Conservation (phyloP, 257 asterid genomes). For the Solanum peruvianum region DNA sequence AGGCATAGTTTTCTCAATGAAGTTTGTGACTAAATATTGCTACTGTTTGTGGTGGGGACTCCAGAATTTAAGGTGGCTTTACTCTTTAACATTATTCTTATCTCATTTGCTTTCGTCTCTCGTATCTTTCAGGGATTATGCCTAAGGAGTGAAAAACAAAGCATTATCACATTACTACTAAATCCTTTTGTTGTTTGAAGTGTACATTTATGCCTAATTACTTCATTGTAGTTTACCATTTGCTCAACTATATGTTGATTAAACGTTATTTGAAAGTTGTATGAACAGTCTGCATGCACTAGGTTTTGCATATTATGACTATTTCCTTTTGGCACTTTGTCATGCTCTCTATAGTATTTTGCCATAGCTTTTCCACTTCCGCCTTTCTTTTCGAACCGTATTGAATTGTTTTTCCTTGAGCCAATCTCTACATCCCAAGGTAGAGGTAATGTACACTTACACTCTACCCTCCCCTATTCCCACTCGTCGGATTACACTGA, state of each 20-base stretch:
- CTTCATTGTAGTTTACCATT: not conserved
- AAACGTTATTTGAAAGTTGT: not conserved
- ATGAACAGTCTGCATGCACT: not conserved
- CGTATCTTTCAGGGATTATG: not conserved
- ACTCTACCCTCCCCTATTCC: not conserved
- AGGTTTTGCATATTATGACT: not conserved
- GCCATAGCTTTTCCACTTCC: not conserved
- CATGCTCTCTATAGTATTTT: not conserved
- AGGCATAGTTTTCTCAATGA: constrained; percentile 60
- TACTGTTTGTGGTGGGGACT: constrained; percentile 96
- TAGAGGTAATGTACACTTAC: not conserved
- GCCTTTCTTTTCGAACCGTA: not conserved
- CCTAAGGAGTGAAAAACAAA: not conserved
- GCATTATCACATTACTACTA: not conserved
- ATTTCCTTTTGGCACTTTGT: not conserved
- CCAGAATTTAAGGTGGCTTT: constrained; percentile 64
- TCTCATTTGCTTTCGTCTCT: not conserved
- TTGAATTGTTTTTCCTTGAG: not conserved
- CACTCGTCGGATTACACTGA: not conserved
- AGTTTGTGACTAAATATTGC: constrained; percentile 64
- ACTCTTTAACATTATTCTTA: not conserved
- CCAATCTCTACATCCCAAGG: not conserved
- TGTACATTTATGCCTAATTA: not conserved
- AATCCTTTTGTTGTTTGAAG: not conserved
- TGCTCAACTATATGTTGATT: not conserved